Evolutionary conservation across 805 yeast species (phyloP), one percentile per base, ranked within the genome.

Genomic region (Ascoidea asiatica): DNA sequence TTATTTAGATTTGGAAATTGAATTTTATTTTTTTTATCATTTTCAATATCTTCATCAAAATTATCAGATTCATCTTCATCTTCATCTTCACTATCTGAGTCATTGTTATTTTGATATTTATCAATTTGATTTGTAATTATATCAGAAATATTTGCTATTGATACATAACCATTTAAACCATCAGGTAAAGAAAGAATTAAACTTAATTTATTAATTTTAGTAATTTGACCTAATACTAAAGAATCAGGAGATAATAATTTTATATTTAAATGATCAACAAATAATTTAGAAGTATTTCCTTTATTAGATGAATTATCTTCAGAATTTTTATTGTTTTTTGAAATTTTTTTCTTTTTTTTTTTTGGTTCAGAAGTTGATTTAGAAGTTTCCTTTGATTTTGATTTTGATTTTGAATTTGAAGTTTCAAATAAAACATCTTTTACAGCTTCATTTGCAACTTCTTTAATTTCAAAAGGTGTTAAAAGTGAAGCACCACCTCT

Each of bases 401-500:
- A 5, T 47, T 39, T 6, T 40, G 35, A 53, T 29, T 39, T 35
- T 2, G 43, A 23, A 19, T 47, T 45, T 15, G 29, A 39, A 5
- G 57, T 21, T 48, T 65, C 90, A 50, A 85, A 84, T 42, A 89
- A 66, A 38, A 85, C 92, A 64, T 92, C 98, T 50, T 75, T 76
- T 19, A 89, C 79, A 42, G 90, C 99, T 62, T 90, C 95, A 58
- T 87, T 88, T 38, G 95, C 81, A 43, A 90, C 90, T 58, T 87
- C 92, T 60, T 87, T 88, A 52, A 87, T 78, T 63, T 92, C 99
- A 52, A 92, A 66, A 5, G 97, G 88, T 3, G 95, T 76, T 56
- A 92, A 72, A 21, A 78, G 85, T 21, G 90, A 75, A 11, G 81
- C 77, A 43, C 98, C 98, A 54, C 98, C 98, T 77, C 99, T 83